Evolutionary conservation across 1,284 basidiomycete species (phyloP).

Genomic region (Entoloma clypeatum): DNA sequence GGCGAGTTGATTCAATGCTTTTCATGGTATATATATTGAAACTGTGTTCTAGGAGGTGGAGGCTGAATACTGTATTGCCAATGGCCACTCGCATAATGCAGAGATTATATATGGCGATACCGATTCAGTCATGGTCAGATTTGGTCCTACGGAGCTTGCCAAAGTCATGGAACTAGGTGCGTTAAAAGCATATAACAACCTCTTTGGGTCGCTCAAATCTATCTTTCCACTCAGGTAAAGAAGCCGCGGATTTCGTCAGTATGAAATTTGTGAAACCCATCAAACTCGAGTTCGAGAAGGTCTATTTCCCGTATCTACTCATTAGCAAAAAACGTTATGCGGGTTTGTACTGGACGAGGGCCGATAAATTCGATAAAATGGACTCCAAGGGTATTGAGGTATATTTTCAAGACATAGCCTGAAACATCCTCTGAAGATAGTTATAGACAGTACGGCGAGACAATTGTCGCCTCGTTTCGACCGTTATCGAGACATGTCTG

Average conservation of each 20-base stretch:
- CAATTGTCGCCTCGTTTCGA: constrained; percentile 93
- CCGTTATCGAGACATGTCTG: constrained; percentile 93
- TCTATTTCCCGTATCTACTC: constrained; percentile 94
- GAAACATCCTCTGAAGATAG: constrained; percentile 2
- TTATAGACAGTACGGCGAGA: constrained; percentile 89
- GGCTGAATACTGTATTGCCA: constrained; percentile 78
- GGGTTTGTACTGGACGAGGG: constrained; percentile 91
- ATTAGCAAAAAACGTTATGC: constrained; percentile 98
- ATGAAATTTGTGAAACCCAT: constrained; percentile 90
- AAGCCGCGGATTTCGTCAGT: constrained; percentile 94
- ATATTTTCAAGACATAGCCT: constrained; percentile 20
- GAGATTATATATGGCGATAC: constrained; percentile 96
- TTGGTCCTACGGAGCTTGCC: constrained; percentile 82
- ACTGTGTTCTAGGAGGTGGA: constrained; percentile 70
- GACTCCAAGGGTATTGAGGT: constrained; percentile 98
- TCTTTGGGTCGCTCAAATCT: constrained; percentile 1
- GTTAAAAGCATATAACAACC: constrained; percentile 16
- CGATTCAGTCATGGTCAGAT: constrained; percentile 96
- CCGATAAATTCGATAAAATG: constrained; percentile 97
- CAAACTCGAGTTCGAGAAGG: constrained; percentile 97
- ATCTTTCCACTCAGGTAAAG: constrained; percentile 58
- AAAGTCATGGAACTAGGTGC: constrained; percentile 86
- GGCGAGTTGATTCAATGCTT: constrained; percentile 35
- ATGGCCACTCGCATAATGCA: constrained; percentile 84
- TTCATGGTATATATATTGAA: constrained; percentile 2